These are phyloP conservation scores for Cenchrus fungigraminus DNA, from an alignment of 176 grass and related monocot species.

Conservation along the genomic window DNA sequence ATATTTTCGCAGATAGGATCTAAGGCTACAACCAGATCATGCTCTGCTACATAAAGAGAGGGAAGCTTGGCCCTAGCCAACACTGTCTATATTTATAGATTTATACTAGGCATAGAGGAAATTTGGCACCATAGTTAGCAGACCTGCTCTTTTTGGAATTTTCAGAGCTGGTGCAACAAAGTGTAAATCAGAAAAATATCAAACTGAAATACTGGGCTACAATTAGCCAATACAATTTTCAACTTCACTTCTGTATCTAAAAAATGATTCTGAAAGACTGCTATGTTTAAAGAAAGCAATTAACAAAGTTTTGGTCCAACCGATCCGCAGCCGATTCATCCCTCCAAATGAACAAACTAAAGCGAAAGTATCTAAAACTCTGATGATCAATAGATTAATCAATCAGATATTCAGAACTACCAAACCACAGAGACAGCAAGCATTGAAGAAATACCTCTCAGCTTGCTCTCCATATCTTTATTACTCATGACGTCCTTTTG, in stretches of 20 bases:
- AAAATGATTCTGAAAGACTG: constrained; percentile 1
- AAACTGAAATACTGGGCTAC: background rate
- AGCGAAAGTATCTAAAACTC: constrained; percentile 1
- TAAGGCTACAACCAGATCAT: background rate
- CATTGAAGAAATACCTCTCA: constrained; percentile 72
- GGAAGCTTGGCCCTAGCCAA: background rate
- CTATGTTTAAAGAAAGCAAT: constrained; percentile 4
- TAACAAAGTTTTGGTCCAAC: background rate
- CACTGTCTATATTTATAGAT: background rate
- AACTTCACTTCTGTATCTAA: background rate
- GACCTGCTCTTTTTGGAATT: constrained; percentile 16
- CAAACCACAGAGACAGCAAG: constrained; percentile 42
- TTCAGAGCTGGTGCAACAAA: constrained; percentile 9
- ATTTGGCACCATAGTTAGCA: background rate
- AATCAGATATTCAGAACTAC: constrained; percentile 37
- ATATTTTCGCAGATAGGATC: background rate
- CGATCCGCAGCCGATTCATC: background rate
- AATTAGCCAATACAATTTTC: background rate
- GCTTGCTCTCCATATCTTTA: constrained; percentile 88
- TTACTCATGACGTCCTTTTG: constrained; percentile 65
- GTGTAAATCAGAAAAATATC: background rate
- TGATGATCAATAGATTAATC: constrained; percentile 37
- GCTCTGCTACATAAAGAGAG: background rate
- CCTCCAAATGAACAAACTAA: constrained; percentile 5
- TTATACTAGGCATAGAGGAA: background rate